Evolutionary conservation across 345 rosid species (phyloP), one percentile per base, ranked within the genome.

Genomic region (Cochlearia excelsa): DNA sequence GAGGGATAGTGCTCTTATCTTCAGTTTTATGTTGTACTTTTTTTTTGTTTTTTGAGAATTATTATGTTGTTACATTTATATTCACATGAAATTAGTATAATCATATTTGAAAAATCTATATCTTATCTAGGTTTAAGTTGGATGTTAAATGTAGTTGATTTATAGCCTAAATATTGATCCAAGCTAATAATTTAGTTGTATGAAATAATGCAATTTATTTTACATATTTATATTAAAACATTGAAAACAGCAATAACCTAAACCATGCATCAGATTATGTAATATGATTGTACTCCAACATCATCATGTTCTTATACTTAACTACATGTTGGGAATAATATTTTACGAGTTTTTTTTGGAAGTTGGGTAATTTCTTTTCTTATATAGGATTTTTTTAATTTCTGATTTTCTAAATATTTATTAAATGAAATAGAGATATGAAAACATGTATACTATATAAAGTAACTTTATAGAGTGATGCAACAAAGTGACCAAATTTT

Each of bases 391-490:
- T 34, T 34, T 34, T 3, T 41, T 47, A 48, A 48, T 29, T 26
- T 48, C 51, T 54, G 27, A 44, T 8, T 1, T 5, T 26, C 8
- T 10, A 30, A 40, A 39, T 38, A 54, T 4, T 26, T 39, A 5
- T 52, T 52, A 30, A 44, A 66, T 31, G 41, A 29, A 44, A 26
- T 54, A 50, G 64, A 56, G 74, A 69, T 69, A 52, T 62, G 40
- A 49, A 61, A 68, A 54, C 23, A 62, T 10, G 57, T 30, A 6
- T 63, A 29, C 11, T 56, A n/a, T 56, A n/a, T 38, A 71, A 65
- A 64, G 75, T 52, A 46, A 44, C 70, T 71, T 71, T 65, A 59
- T 42, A 61, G 53, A 65, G 59, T 65, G 70, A 71, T 71, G 70
- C 61, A 71, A 71, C 66, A 65, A 71, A 54, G 66, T 58, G 61